These are phyloP conservation scores for Globisporangium takayamanum DNA, from an alignment of 352 stramenopile species.

Conservation along the genomic window DNA sequence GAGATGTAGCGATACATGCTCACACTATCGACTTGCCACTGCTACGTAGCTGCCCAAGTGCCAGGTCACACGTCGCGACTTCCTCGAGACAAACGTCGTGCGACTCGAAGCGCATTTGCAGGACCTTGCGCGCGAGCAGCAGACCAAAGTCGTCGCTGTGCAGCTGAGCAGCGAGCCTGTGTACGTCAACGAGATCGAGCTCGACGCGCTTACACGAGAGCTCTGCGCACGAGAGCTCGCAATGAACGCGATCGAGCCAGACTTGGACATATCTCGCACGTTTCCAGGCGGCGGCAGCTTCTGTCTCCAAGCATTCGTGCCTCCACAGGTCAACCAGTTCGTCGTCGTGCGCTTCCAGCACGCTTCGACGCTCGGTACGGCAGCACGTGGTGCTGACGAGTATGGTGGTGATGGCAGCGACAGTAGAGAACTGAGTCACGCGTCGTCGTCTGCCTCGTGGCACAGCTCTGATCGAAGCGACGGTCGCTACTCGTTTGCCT, in stretches of 20 bases:
- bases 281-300: constrained; percentile 14
- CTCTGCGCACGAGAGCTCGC: constrained; percentile 25
- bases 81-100: constrained; percentile 30
- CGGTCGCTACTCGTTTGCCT: too few species aligned
- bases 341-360: constrained; percentile 7
- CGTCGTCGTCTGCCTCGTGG: too few species aligned
- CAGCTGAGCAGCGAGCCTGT: constrained; percentile 9
- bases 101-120: constrained; percentile 25
- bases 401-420: background rate
- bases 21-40: background rate
- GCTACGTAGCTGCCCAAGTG: background rate
- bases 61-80: constrained; percentile 9
- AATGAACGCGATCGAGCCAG: constrained; percentile 18
- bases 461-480: too few species aligned
- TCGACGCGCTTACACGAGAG: constrained; percentile 20
- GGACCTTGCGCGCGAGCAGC: constrained; percentile 12
- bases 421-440: too few species aligned
- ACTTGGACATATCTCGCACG: constrained; percentile 15
- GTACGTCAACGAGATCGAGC: constrained; percentile 13
- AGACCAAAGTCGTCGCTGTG: constrained; percentile 13
- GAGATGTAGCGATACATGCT: too few species aligned
- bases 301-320: constrained; percentile 24
- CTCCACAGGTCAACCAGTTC: background rate
- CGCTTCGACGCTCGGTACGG: background rate
- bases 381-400: background rate